Base-by-base conservation (phyloP, 192 early-diverging fungal genomes). In the Coemansia sp. region DNA sequence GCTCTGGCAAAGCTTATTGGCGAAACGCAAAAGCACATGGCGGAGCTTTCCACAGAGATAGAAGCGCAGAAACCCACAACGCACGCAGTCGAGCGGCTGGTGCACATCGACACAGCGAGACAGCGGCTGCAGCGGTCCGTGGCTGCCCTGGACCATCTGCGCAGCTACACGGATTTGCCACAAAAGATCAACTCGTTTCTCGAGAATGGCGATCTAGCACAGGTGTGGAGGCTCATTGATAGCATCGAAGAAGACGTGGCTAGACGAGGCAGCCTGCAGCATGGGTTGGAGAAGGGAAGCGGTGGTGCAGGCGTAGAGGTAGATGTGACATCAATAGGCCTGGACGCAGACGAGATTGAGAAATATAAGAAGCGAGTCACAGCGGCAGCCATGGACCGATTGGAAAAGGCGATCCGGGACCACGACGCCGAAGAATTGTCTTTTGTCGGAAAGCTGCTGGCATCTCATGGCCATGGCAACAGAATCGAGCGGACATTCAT, bases 101-200 rank as follows among this genome's bases (percentile, higher is more conserved):
- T 69, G 29, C 43, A 68, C 10, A 68, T 75, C n/a, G 73, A 66
- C 29, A 59, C 59, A 3, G 72, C 55, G 3, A 43, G 63, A 40
- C 26, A 56, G 6, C 65, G 65, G 63, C 31, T 75, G 7, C 72
- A 64, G 35, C 62, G 59, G 26, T 63, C 73, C 1, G 67, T 69
- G 33, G 30, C 45, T 0, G 78, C 78, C 1, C 65, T 81, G 45
- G 69, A 69, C 34, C 37, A 63, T 21, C 53, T 72, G 60, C 72
- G 73, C 56, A 63, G 59, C 69, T 75, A 72, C 43, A 64, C 72
- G 2, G 52, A 75, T 28, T 52, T 81, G 48, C 78, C 78, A 5
- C 69, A 72, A 31, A 71, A 72, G 49, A 62, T 81, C 18, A 37
- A 37, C 1, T 56, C 53, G 23, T 60, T 81, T 39, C 20, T 81